A percentile compares a stretch with the other conserved stretches of the same genome.
phyloP scores from a whole-genome alignment of 495 filamentous ascomycete genomes.

The Penicillium cataractarum region DNA sequence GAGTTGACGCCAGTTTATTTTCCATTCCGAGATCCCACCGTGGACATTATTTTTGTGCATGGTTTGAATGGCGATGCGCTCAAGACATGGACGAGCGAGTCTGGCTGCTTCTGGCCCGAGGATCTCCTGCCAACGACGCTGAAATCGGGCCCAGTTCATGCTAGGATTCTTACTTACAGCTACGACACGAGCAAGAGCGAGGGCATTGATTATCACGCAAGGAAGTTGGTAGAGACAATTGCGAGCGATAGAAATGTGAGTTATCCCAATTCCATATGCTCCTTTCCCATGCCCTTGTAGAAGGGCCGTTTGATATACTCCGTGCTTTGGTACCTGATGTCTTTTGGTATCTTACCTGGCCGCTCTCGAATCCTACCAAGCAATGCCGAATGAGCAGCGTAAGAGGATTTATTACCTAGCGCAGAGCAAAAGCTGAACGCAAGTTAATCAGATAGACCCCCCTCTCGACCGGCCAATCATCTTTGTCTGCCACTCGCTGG shows the following conservation, averaged over 20 bases:
- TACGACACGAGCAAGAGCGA: conserved; percentile 81
- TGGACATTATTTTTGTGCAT: conserved; percentile 74
- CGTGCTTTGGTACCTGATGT: not conserved
- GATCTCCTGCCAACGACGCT: conserved; percentile 71
- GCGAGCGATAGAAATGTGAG: conserved; percentile 59
- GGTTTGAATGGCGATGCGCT: conserved; percentile 79
- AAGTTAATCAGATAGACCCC: conserved; percentile 50
- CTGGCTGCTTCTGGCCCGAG: conserved; percentile 73
- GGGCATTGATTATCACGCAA: conserved; percentile 79
- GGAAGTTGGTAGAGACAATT: conserved; percentile 67
- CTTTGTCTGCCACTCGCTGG: conserved; percentile 82
- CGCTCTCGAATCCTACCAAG: too few relatives aligned
- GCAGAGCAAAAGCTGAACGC: not conserved
- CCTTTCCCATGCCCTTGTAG: conserved; percentile 4
- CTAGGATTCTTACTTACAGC: conserved; percentile 78
- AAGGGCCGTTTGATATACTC: not conserved
- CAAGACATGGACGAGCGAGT: conserved; percentile 71
- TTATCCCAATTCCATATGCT: conserved; percentile 1
- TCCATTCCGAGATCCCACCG: conserved; percentile 44
- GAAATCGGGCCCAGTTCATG: conserved; percentile 58
- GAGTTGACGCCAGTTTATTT: conserved; percentile 68
- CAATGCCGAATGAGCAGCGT: too few relatives aligned
- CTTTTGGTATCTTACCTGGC: not conserved
- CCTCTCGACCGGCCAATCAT: conserved; percentile 71
- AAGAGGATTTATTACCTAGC: not conserved